Percentiles rank a stretch among this genome's conserved stretches.
Evolutionary conservation across 75 land plant species (phyloP).

Genomic region (Pinus tabuliformis): DNA sequence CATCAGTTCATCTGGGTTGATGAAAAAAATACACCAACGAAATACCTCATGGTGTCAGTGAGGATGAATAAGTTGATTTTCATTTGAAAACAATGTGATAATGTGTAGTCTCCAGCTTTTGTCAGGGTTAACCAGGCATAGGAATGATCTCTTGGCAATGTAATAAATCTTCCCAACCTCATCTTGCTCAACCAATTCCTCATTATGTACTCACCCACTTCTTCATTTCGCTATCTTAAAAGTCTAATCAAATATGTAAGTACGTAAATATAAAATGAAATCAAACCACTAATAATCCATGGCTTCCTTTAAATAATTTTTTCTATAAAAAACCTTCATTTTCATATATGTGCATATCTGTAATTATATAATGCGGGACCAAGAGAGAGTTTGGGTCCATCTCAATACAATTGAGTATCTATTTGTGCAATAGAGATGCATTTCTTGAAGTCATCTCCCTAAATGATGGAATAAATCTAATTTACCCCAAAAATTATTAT

Average conservation of each 20-base stretch:
- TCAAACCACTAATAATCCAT: background rate
- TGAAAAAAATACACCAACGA: background rate
- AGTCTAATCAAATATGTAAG: no score
- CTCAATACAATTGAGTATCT: background rate
- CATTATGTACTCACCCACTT: background rate
- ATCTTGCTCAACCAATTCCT: background rate
- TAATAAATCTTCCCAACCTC: background rate
- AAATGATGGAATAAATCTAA: no score
- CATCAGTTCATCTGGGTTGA: background rate
- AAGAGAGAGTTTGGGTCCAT: background rate
- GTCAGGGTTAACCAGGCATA: background rate
- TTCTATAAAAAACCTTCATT: background rate
- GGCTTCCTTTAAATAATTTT: background rate
- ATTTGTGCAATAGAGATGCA: background rate
- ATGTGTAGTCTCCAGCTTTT: background rate
- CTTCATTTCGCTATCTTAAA: background rate
- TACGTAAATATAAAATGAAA: background rate
- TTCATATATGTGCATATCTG: background rate
- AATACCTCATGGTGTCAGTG: background rate
- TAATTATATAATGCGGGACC: no score
- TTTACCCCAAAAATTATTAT: no score
- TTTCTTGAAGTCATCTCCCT: no score
- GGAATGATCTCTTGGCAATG: background rate
- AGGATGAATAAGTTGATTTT: background rate
- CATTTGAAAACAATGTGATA: background rate